Evolutionary conservation across 352 stramenopile genomes (phyloP).

Genomic region (Globisporangium abappressorium): DNA sequence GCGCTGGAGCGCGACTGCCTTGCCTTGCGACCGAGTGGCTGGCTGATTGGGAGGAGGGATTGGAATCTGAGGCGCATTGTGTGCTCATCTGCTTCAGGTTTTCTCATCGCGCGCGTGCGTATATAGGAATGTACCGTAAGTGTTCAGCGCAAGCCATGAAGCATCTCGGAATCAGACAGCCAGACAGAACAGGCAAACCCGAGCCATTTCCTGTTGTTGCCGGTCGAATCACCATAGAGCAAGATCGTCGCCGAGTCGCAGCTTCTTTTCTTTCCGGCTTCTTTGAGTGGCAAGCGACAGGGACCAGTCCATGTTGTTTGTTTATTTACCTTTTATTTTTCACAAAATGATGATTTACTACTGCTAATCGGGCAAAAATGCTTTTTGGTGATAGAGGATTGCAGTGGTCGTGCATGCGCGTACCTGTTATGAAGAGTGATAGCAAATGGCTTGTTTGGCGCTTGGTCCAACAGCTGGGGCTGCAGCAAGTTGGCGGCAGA

Average conservation of each 20-base stretch:
- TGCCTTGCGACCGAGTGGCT: background rate
- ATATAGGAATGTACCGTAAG: background rate
- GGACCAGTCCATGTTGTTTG: background rate
- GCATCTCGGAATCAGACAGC: background rate
- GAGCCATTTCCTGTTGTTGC: background rate
- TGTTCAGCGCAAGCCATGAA: background rate
- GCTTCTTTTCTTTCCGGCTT: background rate
- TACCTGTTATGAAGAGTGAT: background rate
- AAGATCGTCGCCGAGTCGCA: background rate
- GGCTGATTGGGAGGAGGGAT: background rate
- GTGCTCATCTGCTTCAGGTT: background rate
- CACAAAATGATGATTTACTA: background rate
- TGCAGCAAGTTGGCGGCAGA: background rate
- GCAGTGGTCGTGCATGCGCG: too few relatives aligned
- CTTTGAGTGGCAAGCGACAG: background rate
- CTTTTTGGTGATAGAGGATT: background rate
- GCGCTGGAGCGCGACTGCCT: background rate
- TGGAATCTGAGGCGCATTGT: background rate
- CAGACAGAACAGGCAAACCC: background rate
- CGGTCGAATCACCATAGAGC: background rate
- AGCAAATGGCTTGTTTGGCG: conserved; percentile 1
- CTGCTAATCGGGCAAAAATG: background rate
- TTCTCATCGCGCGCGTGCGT: background rate
- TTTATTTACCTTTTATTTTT: background rate
- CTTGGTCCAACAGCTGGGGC: background rate